These are phyloP conservation scores for Brettanomyces nanus DNA, from an alignment of 805 yeast species.

Conservation along the genomic window DNA sequence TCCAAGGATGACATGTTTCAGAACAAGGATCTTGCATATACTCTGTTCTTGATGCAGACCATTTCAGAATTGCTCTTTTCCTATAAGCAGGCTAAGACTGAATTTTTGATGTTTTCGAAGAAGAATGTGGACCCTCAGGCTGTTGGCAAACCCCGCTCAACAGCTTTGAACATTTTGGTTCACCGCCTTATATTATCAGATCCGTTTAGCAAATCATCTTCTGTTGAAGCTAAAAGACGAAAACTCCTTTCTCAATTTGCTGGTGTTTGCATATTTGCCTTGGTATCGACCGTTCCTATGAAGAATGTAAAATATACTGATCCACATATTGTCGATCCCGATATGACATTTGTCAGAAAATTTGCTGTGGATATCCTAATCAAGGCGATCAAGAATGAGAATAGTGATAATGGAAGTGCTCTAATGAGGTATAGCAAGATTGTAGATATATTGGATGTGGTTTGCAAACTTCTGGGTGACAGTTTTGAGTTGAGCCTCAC, in stretches of 20 bases:
- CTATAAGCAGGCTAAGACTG: slow-evolving; percentile 73
- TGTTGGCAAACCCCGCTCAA: slow-evolving; percentile 58
- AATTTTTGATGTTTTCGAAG: slow-evolving; percentile 71
- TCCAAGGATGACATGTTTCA: slow-evolving; percentile 27
- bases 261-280: slow-evolving; percentile 48
- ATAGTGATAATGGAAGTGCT: slow-evolving; percentile 27
- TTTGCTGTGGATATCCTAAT: slow-evolving; percentile 63
- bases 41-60: slow-evolving; percentile 58
- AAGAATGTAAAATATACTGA: slow-evolving; percentile 38
- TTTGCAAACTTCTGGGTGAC: slow-evolving; percentile 34
- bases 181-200: slow-evolving; percentile 63
- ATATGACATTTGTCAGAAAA: slow-evolving; percentile 63
- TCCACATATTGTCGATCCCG: slow-evolving; percentile 52
- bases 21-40: slow-evolving; percentile 55
- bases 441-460: slow-evolving; percentile 42
- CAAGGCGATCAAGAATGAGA: slow-evolving; percentile 51
- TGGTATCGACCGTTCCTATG: slow-evolving; percentile 51
- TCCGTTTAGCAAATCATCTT: slow-evolving; percentile 27
- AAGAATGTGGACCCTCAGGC: slow-evolving; percentile 29
- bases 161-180: slow-evolving; percentile 67
- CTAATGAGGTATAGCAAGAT: slow-evolving; percentile 46
- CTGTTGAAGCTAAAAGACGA: slow-evolving; percentile 40
- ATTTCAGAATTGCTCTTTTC: slow-evolving; percentile 68
- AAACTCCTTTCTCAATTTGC: slow-evolving; percentile 55
- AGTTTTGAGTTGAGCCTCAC: slow-evolving; percentile 23